phyloP scores from a whole-genome alignment of 768 basidiomycete genomes.

The Boletus speciosus region DNA sequence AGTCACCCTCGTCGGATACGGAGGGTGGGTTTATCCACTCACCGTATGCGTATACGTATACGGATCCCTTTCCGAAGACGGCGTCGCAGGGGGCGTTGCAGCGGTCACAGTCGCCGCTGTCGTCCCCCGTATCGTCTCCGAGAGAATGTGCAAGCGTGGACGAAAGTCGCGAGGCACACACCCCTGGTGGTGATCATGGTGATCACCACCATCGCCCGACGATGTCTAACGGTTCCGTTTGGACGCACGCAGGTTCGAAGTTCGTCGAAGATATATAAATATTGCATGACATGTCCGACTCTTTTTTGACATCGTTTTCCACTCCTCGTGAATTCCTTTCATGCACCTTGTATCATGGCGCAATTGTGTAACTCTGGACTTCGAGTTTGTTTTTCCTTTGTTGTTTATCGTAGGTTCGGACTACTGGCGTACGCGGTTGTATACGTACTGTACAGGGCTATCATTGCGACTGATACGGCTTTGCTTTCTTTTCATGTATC shows the following conservation, averaged over 20 bases:
- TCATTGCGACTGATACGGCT: background rate
- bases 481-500: background rate
- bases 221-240: slow-evolving; percentile 29
- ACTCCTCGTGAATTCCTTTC: background rate
- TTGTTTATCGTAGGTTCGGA: background rate
- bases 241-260: slow-evolving; percentile 47
- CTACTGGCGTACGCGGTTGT: background rate
- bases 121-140: slow-evolving; percentile 20
- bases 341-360: background rate
- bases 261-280: slow-evolving; percentile 40
- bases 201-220: slow-evolving; percentile 21
- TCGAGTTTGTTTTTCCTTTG: background rate
- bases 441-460: background rate
- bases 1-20: slow-evolving; percentile 28
- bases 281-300: background rate
- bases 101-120: slow-evolving; percentile 31
- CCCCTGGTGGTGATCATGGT: slow-evolving; percentile 6
- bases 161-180: slow-evolving; percentile 3
- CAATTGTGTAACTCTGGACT: background rate
- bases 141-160: slow-evolving; percentile 17
- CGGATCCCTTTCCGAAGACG: slow-evolving; percentile 22
- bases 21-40: slow-evolving; percentile 7
- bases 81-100: slow-evolving; percentile 5
- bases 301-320: background rate
- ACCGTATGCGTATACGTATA: slow-evolving; percentile 11